phyloP scores from a whole-genome alignment of 805 yeast genomes.

The Candida silvatica region DNA sequence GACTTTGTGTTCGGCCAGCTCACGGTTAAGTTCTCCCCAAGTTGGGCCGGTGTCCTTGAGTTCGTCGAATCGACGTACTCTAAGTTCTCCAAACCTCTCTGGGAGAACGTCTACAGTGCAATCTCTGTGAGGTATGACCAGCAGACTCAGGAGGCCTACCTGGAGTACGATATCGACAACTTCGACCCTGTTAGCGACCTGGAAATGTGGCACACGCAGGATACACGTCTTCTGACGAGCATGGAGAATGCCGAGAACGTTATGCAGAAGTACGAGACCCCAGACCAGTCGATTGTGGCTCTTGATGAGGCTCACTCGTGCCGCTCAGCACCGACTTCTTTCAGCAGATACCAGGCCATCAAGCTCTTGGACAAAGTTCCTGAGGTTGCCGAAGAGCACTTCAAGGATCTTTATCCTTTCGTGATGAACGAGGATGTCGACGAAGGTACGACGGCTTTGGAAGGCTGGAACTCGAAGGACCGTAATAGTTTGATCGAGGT shows the following conservation, averaged over 20 bases:
- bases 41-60: slow-evolving; percentile 72
- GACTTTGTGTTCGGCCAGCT: slow-evolving; percentile 61
- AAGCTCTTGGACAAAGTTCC: slow-evolving; percentile 54
- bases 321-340: slow-evolving; percentile 29
- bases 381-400: slow-evolving; percentile 57
- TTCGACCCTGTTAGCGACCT: not conserved
- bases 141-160: slow-evolving; percentile 6
- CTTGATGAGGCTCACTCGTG: slow-evolving; percentile 29
- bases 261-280: slow-evolving; percentile 26
- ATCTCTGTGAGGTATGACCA: slow-evolving; percentile 14
- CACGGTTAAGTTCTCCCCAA: slow-evolving; percentile 71
- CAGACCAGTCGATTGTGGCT: slow-evolving; percentile 29
- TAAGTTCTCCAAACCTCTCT: slow-evolving; percentile 36
- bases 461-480: slow-evolving; percentile 32
- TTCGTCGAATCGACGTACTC: slow-evolving; percentile 39
- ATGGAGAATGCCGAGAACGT: slow-evolving; percentile 21
- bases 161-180: not conserved
- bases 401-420: slow-evolving; percentile 47
- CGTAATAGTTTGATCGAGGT: slow-evolving; percentile 50
- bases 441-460: slow-evolving; percentile 21
- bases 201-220: slow-evolving; percentile 34
- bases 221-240: slow-evolving; percentile 35
- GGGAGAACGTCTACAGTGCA: slow-evolving; percentile 43
- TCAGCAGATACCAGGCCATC: slow-evolving; percentile 47
- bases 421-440: slow-evolving; percentile 32